Evolutionary conservation across 768 basidiomycete genomes (phyloP), one percentile per base, ranked within the genome.

Genomic region (Agrocybe chaxingu): DNA sequence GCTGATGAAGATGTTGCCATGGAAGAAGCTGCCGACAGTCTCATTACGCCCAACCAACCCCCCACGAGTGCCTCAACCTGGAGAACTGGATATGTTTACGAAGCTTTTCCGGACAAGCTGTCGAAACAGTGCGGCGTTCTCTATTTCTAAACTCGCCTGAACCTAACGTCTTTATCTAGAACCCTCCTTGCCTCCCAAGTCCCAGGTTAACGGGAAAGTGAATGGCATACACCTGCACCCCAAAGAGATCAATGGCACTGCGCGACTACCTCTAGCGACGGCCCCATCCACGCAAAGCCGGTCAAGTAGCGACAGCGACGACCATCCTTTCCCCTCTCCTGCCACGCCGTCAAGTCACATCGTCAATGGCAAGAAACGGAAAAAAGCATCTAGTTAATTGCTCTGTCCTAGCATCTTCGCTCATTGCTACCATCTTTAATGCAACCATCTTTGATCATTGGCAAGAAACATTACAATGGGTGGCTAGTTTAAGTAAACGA

Each of bases 61-160:
- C 35, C 61, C 62, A 35, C 73, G 70, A 35, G 55, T 66, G 30
- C 77, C 86, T 3, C 69, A 71, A 37, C 66, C 74, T n/a, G 67
- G 70, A 9, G 84, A 92, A 64, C 77, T 92, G 60, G 64, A 72
- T 6, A 64, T 70, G 11, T 78, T 93, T 51, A 69, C 84, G 19
- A 72, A 76, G 32, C 67, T 93, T 19, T 94, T 94, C 74, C 80
- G 70, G 55, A 60, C 67, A 45, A 75, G 78, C 47, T 66, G 58
- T 41, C 50, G 72, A 57, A 62, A 68, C 65, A 72, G 79, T 80
- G 56, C 9, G 71, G 64, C 9, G 30, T 40, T 12, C 44, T 39
- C 13, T 34, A 16, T 18, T 47, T 29, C 19, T 45, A 35, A 12
- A 47, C 16, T 41, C 35, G 2, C 8, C 47, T 41, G 32, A 11